Conservation (phyloP, 768 basidiomycete species). For the Dioszegia hungarica region DNA sequence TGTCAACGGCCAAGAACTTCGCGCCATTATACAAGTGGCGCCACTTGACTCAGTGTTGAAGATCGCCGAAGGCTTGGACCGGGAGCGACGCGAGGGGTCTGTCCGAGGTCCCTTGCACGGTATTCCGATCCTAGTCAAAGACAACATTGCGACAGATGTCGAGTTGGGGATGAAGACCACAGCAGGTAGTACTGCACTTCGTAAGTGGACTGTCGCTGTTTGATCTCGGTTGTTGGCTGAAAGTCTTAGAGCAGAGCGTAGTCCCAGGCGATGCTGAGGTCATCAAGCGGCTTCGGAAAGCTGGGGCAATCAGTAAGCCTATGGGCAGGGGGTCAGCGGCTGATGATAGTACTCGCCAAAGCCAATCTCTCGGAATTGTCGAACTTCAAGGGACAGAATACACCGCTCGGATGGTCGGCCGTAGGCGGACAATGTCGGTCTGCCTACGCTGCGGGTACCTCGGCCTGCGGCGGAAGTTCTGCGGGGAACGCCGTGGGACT, state of each 20-base stretch:
- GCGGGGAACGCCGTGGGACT: conserved; percentile 14
- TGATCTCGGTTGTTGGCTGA: background rate
- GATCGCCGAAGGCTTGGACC: conserved; percentile 9
- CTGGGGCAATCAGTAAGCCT: conserved; percentile 21
- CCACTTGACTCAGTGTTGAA: conserved; percentile 20
- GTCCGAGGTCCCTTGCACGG: conserved; percentile 12
- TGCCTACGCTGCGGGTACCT: conserved; percentile 12
- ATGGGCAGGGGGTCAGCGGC: background rate
- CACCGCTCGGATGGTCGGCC: conserved; percentile 7
- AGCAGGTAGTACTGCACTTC: conserved; percentile 13
- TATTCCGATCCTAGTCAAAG: conserved; percentile 18
- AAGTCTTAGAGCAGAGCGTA: background rate
- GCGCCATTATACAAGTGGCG: conserved; percentile 38
- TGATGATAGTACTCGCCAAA: conserved; percentile 19
- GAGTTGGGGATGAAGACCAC: conserved; percentile 20
- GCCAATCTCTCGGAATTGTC: conserved; percentile 14
- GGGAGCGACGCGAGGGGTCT: conserved; percentile 2
- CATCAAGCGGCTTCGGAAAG: background rate
- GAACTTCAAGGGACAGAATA: conserved; percentile 1
- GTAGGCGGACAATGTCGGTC: conserved; percentile 12
- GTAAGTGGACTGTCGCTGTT: conserved; percentile 3
- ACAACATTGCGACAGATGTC: conserved; percentile 14
- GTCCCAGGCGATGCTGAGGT: background rate
- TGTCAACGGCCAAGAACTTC: conserved; percentile 25
- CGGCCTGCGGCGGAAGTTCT: conserved; percentile 1